phyloP scores from a whole-genome alignment of 2,329 filamentous ascomycete species.

The Thielaviopsis euricoi region DNA sequence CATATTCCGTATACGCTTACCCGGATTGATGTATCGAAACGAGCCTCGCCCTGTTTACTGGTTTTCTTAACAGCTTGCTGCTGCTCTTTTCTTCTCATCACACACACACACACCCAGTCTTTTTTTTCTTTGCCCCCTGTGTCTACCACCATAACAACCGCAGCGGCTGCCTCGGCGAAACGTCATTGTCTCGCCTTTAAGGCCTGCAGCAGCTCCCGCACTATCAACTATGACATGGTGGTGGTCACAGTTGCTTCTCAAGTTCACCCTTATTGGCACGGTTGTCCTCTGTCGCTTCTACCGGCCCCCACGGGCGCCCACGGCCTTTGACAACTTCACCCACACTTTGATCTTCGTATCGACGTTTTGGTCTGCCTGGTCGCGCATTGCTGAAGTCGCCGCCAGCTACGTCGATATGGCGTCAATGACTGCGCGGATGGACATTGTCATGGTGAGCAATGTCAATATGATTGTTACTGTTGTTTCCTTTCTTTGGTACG shows the following conservation, averaged over 20 bases:
- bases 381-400: slow-evolving; percentile 9
- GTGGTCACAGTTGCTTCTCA: slow-evolving; percentile 12
- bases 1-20: not conserved
- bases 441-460: slow-evolving; percentile 11
- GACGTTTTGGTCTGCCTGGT: slow-evolving; percentile 12
- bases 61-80: not conserved
- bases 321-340: slow-evolving; percentile 12
- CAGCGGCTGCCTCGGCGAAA: not conserved
- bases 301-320: slow-evolving; percentile 13
- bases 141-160: not conserved
- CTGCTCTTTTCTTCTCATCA: no score
- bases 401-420: slow-evolving; percentile 7
- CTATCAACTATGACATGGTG: slow-evolving; percentile 9
- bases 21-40: not conserved
- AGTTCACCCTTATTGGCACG: slow-evolving; percentile 13
- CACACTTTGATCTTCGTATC: slow-evolving; percentile 12
- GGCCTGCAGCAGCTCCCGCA: not conserved
- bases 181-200: not conserved
- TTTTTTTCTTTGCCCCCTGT: not conserved
- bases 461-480: slow-evolving; percentile 12
- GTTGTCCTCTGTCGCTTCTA: slow-evolving; percentile 13
- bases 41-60: not conserved
- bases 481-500: slow-evolving; percentile 12
- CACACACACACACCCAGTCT: not conserved
- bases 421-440: slow-evolving; percentile 3